Base-by-base conservation (phyloP, 2,329 filamentous ascomycete species). In the Simplicillium sp. region DNA sequence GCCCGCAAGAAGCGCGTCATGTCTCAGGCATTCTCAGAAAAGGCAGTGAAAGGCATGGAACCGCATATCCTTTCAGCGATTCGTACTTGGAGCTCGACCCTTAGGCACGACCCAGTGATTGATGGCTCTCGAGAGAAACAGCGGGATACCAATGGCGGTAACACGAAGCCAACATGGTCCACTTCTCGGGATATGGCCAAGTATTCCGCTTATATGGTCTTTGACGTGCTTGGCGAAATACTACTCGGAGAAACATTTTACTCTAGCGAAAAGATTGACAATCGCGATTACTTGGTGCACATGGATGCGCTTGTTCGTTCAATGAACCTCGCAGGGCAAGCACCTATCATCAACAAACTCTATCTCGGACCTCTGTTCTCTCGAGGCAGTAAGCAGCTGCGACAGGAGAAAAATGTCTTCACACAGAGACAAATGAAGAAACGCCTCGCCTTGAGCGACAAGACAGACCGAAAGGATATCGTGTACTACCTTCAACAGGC, bases 401-500 rank as follows among this genome's bases (percentile, higher is more conserved):
- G 29, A 9, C 9, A 9, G n/a, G n/a, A 31, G n/a, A 9, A 31
- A 46, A 44, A 11, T 31, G 33, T 20, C 38, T 46, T 28, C 44
- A 46, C 11, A 15, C 40, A n/a, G 44, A 36, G 44, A 33, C 20
- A n/a, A 37, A 41, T 3, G 43, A 41, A 11, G 31, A 38, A 34
- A 38, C 38, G 6, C 42, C 44, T 17, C 39, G 37, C 12, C 16
- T 42, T 2, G 46, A 41, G 44, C 38, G 44, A 3, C 9, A 31
- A 9, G 9, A 16, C 43, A 5, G 37, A 42, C 34, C 44, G 46
- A 12, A 17, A 34, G 28, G 38, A 36, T 11, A 37, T 46, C 36
- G 34, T 39, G 7, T n/a, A 44, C 33, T 37, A 29, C 31, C 44
- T 48, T n/a, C 25, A 46, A n/a, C 39, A 40, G 12, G 41, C 46